A percentile compares a stretch with the other conserved stretches of the same genome.
phyloP scores from a whole-genome alignment of 2,329 filamentous ascomycete genomes.

The Cercospora beticola region DNA sequence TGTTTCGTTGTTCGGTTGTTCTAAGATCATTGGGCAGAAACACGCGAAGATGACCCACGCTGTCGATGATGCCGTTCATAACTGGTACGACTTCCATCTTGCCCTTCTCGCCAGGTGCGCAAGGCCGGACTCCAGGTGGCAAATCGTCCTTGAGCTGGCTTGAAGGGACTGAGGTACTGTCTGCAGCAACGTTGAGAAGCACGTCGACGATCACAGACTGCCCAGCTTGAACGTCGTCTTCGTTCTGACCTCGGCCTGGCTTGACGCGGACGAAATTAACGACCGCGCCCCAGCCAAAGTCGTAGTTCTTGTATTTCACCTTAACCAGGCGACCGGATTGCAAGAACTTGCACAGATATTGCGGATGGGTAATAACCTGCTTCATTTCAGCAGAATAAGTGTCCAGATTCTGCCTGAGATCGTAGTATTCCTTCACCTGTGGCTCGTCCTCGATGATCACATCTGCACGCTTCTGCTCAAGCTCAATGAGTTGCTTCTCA shows the following conservation, averaged over 20 bases:
- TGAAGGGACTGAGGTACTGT: constrained; percentile 48
- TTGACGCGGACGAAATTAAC: constrained; percentile 66
- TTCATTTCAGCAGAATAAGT: constrained; percentile 86
- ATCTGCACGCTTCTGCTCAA: constrained; percentile 72
- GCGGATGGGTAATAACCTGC: constrained; percentile 86
- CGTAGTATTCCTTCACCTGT: constrained; percentile 91
- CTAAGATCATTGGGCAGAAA: constrained; percentile 78
- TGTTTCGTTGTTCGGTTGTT: constrained; percentile 65
- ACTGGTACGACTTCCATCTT: constrained; percentile 84
- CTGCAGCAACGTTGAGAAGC: constrained; percentile 63
- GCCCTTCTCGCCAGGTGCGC: constrained; percentile 61
- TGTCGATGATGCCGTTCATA: constrained; percentile 78
- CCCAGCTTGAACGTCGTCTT: constrained; percentile 69
- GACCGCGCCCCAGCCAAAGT: constrained; percentile 94
- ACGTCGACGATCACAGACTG: constrained; percentile 83
- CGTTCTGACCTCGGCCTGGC: constrained; percentile 62
- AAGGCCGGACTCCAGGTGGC: constrained; percentile 61
- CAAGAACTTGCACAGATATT: constrained; percentile 79
- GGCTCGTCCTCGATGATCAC: constrained; percentile 81
- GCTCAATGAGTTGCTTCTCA: constrained; percentile 76
- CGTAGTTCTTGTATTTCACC: constrained; percentile 73
- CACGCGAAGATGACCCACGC: constrained; percentile 78
- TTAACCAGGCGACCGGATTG: constrained; percentile 84
- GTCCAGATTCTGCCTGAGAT: constrained; percentile 79
- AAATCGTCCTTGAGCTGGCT: constrained; percentile 53